Conservation (phyloP, 805 yeast genomes). For the Kuraishia cidri region DNA sequence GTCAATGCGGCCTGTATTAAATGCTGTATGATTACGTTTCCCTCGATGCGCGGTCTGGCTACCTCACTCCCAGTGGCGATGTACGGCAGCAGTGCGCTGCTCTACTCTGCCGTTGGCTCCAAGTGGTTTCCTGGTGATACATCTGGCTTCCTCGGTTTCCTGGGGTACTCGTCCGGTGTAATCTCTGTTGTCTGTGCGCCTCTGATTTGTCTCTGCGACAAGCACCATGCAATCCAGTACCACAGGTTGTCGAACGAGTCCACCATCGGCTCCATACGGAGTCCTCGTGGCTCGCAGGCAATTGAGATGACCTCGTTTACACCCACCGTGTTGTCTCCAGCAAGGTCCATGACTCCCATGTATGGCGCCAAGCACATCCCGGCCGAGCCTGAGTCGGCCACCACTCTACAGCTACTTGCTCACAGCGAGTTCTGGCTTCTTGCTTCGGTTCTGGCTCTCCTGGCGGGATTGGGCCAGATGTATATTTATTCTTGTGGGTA, state of each 20-base stretch:
- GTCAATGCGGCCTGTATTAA: slow-evolving; percentile 59
- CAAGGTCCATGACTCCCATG: too few species aligned
- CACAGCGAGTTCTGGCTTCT: slow-evolving; percentile 47
- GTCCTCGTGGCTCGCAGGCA: neutral
- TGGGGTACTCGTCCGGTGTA: slow-evolving; percentile 30
- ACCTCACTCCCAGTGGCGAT: slow-evolving; percentile 69
- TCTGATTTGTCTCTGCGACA: slow-evolving; percentile 2
- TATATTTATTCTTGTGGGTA: slow-evolving; percentile 71
- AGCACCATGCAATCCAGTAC: neutral
- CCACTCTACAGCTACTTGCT: too few species aligned
- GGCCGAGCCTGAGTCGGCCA: too few species aligned
- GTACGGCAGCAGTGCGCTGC: slow-evolving; percentile 67
- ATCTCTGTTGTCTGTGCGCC: slow-evolving; percentile 39
- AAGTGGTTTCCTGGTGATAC: slow-evolving; percentile 51
- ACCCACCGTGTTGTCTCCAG: too few species aligned
- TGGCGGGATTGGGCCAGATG: slow-evolving; percentile 66
- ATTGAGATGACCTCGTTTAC: slow-evolving; percentile 1
- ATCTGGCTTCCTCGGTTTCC: slow-evolving; percentile 36
- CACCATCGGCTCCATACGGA: too few species aligned
- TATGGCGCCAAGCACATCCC: too few species aligned
- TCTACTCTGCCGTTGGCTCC: slow-evolving; percentile 49
- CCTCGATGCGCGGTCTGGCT: slow-evolving; percentile 62
- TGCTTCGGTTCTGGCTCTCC: slow-evolving; percentile 37
- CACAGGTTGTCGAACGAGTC: neutral
- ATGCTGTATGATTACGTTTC: slow-evolving; percentile 65